Evolutionary conservation across 257 asterid species (phyloP).

Genomic region (Thymus quinquecostatus): DNA sequence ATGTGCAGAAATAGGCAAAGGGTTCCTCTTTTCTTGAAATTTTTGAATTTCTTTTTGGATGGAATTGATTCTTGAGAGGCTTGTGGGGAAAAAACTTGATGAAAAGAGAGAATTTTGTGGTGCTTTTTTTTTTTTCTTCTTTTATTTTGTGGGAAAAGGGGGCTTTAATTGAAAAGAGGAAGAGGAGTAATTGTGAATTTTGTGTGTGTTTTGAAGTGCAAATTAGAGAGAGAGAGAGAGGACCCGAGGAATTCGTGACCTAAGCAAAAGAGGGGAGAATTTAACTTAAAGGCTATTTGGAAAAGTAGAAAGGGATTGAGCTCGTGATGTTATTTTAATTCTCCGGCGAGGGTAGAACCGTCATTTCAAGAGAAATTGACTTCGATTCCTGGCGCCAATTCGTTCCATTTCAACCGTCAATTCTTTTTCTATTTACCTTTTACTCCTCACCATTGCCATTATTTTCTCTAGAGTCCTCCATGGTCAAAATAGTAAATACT

Average conservation of each 20-base stretch:
- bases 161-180: conserved; percentile 41
- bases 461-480: conserved; percentile 1
- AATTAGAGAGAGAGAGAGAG: conserved; percentile 23
- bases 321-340: conserved; percentile 16
- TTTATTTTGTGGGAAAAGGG: not conserved
- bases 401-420: conserved; percentile 24
- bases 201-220: conserved; percentile 31
- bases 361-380: conserved; percentile 22
- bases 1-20: conserved; percentile 18
- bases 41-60: conserved; percentile 14
- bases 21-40: not conserved
- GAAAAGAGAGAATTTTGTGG: conserved; percentile 14
- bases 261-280: conserved; percentile 23
- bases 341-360: conserved; percentile 27
- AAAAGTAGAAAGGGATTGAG: conserved; percentile 3
- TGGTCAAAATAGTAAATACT: not conserved
- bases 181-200: conserved; percentile 42
- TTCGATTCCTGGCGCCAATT: conserved; percentile 25
- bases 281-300: conserved; percentile 28
- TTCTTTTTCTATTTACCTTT: not conserved
- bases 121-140: not conserved
- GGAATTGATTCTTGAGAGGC: conserved; percentile 45
- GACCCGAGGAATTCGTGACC: conserved; percentile 45
- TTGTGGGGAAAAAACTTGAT: conserved; percentile 35
- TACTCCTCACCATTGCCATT: not conserved